These are phyloP conservation scores for Drosera capensis DNA, from an alignment of 148 eudicot genomes.

Conservation along the genomic window DNA sequence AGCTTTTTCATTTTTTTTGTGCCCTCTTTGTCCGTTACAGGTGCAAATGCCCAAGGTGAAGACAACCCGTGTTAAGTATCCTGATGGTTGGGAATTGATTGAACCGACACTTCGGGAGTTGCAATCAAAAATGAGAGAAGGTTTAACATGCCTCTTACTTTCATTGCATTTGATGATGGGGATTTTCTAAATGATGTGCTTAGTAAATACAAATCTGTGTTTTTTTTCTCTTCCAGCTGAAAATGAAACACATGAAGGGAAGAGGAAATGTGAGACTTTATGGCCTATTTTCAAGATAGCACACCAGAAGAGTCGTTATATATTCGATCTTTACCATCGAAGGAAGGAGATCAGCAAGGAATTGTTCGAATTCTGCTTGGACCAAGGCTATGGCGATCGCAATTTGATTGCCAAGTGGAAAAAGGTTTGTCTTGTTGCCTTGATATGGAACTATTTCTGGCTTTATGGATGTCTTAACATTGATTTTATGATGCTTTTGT, in stretches of 20 bases:
- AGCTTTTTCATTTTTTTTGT: too few species aligned
- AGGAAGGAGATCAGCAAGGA: constrained; percentile 55
- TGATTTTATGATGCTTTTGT: background rate
- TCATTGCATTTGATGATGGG: too few species aligned
- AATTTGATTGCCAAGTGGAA: constrained; percentile 63
- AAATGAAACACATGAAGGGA: constrained; percentile 49
- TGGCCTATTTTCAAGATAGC: constrained; percentile 61
- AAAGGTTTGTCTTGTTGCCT: constrained; percentile 23
- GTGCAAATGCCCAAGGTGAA: constrained; percentile 28
- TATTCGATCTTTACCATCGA: constrained; percentile 39
- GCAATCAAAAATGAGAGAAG: constrained; percentile 30
- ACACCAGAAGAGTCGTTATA: constrained; percentile 50
- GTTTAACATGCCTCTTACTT: too few species aligned
- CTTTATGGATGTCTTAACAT: background rate
- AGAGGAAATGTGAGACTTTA: constrained; percentile 47
- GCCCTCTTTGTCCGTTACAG: too few species aligned
- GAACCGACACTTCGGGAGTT: constrained; percentile 26
- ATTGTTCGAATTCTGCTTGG: constrained; percentile 46
- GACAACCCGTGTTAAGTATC: constrained; percentile 20
- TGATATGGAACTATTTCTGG: background rate
- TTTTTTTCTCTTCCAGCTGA: constrained; percentile 22
- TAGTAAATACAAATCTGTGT: background rate
- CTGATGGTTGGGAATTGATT: constrained; percentile 29
- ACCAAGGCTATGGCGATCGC: constrained; percentile 53
- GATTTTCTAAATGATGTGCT: too few species aligned